phyloP scores from a whole-genome alignment of 2,329 filamentous ascomycete genomes.

The Aspergillus sp. region DNA sequence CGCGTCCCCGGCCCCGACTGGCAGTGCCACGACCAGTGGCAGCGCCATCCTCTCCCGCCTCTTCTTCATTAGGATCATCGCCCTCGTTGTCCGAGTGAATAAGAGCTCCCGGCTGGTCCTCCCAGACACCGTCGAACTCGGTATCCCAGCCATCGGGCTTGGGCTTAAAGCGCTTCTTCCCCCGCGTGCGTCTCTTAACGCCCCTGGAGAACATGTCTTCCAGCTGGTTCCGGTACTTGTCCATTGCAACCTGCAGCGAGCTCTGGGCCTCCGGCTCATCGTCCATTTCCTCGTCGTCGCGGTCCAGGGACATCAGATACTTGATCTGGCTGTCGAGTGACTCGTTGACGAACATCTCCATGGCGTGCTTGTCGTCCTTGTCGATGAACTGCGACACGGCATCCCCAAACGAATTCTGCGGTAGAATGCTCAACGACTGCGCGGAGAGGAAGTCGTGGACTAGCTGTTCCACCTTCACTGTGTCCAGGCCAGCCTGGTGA shows the following conservation, averaged over 20 bases:
- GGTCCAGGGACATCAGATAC: conserved; percentile 57
- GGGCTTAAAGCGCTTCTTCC: conserved; percentile 57
- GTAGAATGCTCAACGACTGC: conserved; percentile 84
- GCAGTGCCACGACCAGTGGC: conserved; percentile 23
- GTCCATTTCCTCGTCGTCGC: conserved; percentile 60
- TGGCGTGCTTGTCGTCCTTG: conserved; percentile 89
- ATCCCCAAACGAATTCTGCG: conserved; percentile 85
- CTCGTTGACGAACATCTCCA: conserved; percentile 70
- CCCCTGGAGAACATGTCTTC: conserved; percentile 65
- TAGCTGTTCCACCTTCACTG: conserved; percentile 77
- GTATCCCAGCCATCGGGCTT: conserved; percentile 77
- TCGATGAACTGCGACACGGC: conserved; percentile 87
- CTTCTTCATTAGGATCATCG: conserved; percentile 37
- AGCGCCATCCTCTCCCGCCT: conserved; percentile 40
- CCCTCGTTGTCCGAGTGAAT: conserved; percentile 44
- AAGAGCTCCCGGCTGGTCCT: conserved; percentile 62
- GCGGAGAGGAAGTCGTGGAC: conserved; percentile 79
- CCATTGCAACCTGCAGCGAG: conserved; percentile 64
- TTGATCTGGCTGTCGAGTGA: conserved; percentile 62
- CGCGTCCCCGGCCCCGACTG: conserved; percentile 40
- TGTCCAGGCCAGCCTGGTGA: conserved; percentile 55
- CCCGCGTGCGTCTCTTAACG: conserved; percentile 42
- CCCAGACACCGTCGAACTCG: conserved; percentile 82
- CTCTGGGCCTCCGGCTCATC: conserved; percentile 58
- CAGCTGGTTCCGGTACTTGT: conserved; percentile 57